Base-by-base conservation (phyloP, 495 filamentous ascomycete genomes). In the Sporormia fimetaria region DNA sequence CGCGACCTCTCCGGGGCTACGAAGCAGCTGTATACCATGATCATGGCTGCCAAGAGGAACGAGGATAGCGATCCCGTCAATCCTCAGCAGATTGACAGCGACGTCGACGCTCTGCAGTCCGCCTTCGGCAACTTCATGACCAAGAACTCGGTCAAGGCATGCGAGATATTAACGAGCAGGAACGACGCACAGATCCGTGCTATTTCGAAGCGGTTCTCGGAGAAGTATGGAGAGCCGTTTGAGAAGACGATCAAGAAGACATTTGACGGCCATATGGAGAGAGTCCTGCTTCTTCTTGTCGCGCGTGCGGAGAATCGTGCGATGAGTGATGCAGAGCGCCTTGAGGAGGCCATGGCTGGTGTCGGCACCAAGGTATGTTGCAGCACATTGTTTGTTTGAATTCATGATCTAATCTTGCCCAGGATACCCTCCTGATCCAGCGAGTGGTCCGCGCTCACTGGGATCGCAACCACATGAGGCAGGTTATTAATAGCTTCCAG, bases 221-320 rank as follows among this genome's bases (percentile, higher is more conserved):
- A 70, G 21, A 74, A 72, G 28, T 90, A 82, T 56, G 67, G 74
- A 1, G 61, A 66, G 8, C 60, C 69, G 14, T 64, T 98, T 6
- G 78, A 83, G 39, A 74, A 75, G 20, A 76, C 83, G 36, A 71
- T 95, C 28, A 68, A 71, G 37, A 78, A 71, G 63, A 78, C 90
- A 55, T 93, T 94, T 62, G 80, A 78, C 0, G 88, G 87, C 0
- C 88, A 96, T 52, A 94, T 95, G 85, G 73, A 87, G 61, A 71
- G 81, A 18, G 86, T 85, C 0, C 62, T 94, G n/a, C 58, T 87
- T 27, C 74, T 73, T 37, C 83, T 93, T 61, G 63, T 94, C 3
- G 71, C 71, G n/a, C 69, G 74, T 0, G 90, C 81, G 4, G 62
- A 73, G 8, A 83, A 96, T 53, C 80, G 79, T 35, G 82, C 81